Conservation (phyloP, 306 rosid species). For the Prunus mira region DNA sequence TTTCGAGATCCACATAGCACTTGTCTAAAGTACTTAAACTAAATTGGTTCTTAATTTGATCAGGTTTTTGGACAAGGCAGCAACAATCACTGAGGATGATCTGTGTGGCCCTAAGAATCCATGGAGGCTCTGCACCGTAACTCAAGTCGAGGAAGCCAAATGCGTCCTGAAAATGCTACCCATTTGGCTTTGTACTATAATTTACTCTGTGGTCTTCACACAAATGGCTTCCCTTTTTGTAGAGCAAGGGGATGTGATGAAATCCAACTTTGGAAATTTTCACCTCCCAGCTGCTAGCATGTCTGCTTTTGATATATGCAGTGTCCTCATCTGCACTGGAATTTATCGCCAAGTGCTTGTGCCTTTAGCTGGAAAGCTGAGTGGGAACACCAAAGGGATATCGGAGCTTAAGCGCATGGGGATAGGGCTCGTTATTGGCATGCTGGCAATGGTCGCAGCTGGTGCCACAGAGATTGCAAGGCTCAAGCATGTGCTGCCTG, state of each 20-base stretch:
- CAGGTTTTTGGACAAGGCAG: conserved; percentile 39
- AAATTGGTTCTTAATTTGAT: not conserved
- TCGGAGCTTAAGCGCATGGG: conserved; percentile 74
- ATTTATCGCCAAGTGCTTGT: conserved; percentile 44
- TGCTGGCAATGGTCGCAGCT: conserved; percentile 58
- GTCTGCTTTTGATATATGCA: conserved; percentile 62
- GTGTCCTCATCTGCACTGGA: conserved; percentile 55
- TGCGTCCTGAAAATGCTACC: conserved; percentile 70
- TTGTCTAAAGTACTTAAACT: too few relatives aligned
- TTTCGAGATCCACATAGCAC: too few relatives aligned
- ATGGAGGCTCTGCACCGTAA: conserved; percentile 63
- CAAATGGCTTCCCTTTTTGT: conserved; percentile 81
- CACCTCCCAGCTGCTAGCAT: conserved; percentile 73
- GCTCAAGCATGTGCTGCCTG: conserved; percentile 37
- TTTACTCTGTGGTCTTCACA: conserved; percentile 72
- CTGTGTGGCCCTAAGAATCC: conserved; percentile 22
- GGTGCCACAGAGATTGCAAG: conserved; percentile 54
- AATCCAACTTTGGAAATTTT: conserved; percentile 35
- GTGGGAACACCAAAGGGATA: conserved; percentile 38
- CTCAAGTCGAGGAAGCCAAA: conserved; percentile 83
- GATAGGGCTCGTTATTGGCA: conserved; percentile 56
- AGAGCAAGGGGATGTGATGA: conserved; percentile 74
- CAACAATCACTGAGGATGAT: conserved; percentile 28
- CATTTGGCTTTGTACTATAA: conserved; percentile 73
- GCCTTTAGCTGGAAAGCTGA: conserved; percentile 40